phyloP scores from a whole-genome alignment of 1,284 basidiomycete species.

The Cronartium ribicola region DNA sequence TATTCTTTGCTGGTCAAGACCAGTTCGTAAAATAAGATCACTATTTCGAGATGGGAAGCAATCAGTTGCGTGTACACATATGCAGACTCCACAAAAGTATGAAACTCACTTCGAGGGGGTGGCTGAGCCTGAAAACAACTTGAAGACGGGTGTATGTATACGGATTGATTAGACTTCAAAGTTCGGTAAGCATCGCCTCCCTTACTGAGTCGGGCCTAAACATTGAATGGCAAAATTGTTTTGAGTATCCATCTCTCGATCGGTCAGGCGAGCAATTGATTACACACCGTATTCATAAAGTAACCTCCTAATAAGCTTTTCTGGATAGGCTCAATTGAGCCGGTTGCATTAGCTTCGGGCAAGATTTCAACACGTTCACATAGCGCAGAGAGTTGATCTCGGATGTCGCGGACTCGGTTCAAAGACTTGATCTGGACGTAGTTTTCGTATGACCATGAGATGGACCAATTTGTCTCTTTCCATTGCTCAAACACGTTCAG shows the following conservation, averaged over 20 bases:
- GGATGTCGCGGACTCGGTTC: conserved; percentile 85
- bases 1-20: conserved; percentile 60
- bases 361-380: conserved; percentile 97
- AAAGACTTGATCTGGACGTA: conserved; percentile 97
- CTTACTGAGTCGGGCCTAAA: conserved; percentile 48
- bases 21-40: conserved; percentile 89
- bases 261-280: conserved; percentile 14
- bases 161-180: conserved; percentile 88
- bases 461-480: conserved; percentile 89
- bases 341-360: conserved; percentile 62
- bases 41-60: neutral
- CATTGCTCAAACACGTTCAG: conserved; percentile 98
- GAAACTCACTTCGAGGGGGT: conserved; percentile 63
- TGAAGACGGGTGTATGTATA: conserved; percentile 93
- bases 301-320: conserved; percentile 92
- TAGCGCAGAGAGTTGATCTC: conserved; percentile 85
- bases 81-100: neutral
- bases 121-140: conserved; percentile 92
- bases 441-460: conserved; percentile 73
- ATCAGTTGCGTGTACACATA: neutral
- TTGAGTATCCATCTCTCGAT: neutral
- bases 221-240: neutral
- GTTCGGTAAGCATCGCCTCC: conserved; percentile 56
- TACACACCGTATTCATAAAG: conserved; percentile 83
- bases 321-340: conserved; percentile 74